phyloP scores from a whole-genome alignment of 2,329 filamentous ascomycete species.

The Orbilia ellipsospora region DNA sequence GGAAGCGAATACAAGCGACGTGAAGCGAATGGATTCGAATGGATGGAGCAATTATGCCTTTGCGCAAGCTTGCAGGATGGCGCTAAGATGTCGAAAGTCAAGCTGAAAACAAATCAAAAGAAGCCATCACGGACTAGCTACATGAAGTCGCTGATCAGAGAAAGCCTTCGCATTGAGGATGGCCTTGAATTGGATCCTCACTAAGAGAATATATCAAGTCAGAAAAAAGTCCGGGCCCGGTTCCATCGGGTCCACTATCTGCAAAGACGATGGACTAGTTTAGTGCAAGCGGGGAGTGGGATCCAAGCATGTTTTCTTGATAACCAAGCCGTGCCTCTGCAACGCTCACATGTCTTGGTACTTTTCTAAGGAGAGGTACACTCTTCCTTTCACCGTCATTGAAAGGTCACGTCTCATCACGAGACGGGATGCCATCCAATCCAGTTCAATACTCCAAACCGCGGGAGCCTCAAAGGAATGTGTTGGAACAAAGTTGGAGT shows the following conservation, averaged over 20 bases:
- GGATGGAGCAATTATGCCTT: background rate
- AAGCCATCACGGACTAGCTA: background rate
- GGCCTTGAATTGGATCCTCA: too few relatives aligned
- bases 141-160: constrained; percentile 23
- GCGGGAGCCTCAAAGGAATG: constrained; percentile 24
- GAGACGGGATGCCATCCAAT: too few relatives aligned
- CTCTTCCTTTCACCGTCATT: too few relatives aligned
- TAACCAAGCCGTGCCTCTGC: background rate
- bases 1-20: constrained; percentile 55
- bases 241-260: constrained; percentile 6
- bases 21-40: constrained; percentile 41
- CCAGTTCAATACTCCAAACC: too few relatives aligned
- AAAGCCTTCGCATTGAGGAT: constrained; percentile 15
- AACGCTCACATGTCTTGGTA: too few relatives aligned
- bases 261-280: background rate
- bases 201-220: background rate
- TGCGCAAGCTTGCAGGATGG: background rate
- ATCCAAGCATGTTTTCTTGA: constrained; percentile 4
- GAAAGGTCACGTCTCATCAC: too few relatives aligned
- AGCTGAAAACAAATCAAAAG: background rate
- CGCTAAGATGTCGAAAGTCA: constrained; percentile 1
- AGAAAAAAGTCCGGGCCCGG: constrained; percentile 22
- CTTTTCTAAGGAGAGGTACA: too few relatives aligned
- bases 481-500: constrained; percentile 27
- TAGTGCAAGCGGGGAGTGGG: constrained; percentile 3